These are phyloP conservation scores for Melanomma pulvis-pyrius DNA, from an alignment of 495 filamentous ascomycete species.

Conservation along the genomic window DNA sequence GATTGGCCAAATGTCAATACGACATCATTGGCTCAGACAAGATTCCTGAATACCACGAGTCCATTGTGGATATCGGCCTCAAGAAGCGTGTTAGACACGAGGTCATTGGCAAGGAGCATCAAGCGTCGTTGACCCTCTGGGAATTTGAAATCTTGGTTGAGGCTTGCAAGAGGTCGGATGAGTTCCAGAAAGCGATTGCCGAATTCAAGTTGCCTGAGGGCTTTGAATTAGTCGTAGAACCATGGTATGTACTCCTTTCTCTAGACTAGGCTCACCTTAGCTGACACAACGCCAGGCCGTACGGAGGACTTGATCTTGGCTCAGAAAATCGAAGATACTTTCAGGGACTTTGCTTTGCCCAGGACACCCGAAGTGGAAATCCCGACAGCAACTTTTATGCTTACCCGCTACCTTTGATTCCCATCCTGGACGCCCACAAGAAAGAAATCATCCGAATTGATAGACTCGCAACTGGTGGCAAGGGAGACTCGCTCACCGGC, in stretches of 20 bases:
- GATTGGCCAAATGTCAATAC: slow-evolving; percentile 66
- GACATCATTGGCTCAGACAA: slow-evolving; percentile 64
- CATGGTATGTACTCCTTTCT: slow-evolving; percentile 49
- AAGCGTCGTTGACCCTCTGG: slow-evolving; percentile 64
- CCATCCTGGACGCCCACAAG: slow-evolving; percentile 57
- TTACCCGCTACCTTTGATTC: slow-evolving; percentile 59
- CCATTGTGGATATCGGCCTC: slow-evolving; percentile 61
- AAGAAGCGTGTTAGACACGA: slow-evolving; percentile 54
- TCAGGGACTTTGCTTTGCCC: slow-evolving; percentile 58
- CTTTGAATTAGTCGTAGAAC: slow-evolving; percentile 68
- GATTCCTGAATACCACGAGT: slow-evolving; percentile 62
- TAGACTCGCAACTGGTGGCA: slow-evolving; percentile 56
- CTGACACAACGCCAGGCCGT: slow-evolving; percentile 49
- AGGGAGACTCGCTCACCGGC: slow-evolving; percentile 46
- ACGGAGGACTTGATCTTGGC: slow-evolving; percentile 61
- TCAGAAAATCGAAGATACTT: slow-evolving; percentile 60
- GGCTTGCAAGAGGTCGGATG: slow-evolving; percentile 59
- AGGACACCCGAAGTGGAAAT: slow-evolving; percentile 53
- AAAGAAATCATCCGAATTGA: slow-evolving; percentile 58
- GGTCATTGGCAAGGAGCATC: slow-evolving; percentile 60
- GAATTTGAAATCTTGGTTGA: slow-evolving; percentile 62
- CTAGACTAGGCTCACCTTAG: background rate
- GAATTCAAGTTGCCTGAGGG: slow-evolving; percentile 66
- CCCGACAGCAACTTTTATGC: slow-evolving; percentile 60
- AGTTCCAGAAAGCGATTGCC: slow-evolving; percentile 63